phyloP scores from a whole-genome alignment of 805 yeast species.

The Schwanniomyces pseudopolymorphus region DNA sequence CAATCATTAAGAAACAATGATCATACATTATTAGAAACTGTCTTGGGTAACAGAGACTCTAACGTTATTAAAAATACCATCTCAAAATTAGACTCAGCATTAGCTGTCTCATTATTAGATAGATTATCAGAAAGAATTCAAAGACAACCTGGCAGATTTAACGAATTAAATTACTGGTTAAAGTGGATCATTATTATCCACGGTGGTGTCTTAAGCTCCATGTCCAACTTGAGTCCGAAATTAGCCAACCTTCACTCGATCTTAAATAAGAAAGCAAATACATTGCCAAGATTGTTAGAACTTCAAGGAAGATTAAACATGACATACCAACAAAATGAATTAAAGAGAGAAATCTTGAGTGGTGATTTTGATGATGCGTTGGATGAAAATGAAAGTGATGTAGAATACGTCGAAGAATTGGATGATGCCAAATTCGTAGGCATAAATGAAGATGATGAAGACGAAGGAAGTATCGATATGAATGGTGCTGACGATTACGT shows the following conservation, averaged over 20 bases:
- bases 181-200: constrained; percentile 57
- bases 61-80: constrained; percentile 50
- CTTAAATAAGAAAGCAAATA: constrained; percentile 47
- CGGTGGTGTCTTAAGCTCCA: constrained; percentile 42
- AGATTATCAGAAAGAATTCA: constrained; percentile 52
- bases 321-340: constrained; percentile 43
- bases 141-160: constrained; percentile 50
- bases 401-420: constrained; percentile 72
- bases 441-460: constrained; percentile 19
- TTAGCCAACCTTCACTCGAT: constrained; percentile 45
- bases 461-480: constrained; percentile 16
- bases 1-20: constrained; percentile 91
- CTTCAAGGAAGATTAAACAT: constrained; percentile 50
- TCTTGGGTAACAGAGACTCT: constrained; percentile 58
- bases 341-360: constrained; percentile 39
- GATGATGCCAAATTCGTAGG: constrained; percentile 43
- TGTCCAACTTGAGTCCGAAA: constrained; percentile 40
- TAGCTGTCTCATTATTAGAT: constrained; percentile 51
- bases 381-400: constrained; percentile 44
- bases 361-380: constrained; percentile 24
- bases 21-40: constrained; percentile 80
- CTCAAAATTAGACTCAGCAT: constrained; percentile 45
- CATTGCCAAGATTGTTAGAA: constrained; percentile 50
- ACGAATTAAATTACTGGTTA: constrained; percentile 53
- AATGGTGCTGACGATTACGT: constrained; percentile 14